Evolutionary conservation across 495 filamentous ascomycete species (phyloP).

Genomic region (Penicillium paxilli): DNA sequence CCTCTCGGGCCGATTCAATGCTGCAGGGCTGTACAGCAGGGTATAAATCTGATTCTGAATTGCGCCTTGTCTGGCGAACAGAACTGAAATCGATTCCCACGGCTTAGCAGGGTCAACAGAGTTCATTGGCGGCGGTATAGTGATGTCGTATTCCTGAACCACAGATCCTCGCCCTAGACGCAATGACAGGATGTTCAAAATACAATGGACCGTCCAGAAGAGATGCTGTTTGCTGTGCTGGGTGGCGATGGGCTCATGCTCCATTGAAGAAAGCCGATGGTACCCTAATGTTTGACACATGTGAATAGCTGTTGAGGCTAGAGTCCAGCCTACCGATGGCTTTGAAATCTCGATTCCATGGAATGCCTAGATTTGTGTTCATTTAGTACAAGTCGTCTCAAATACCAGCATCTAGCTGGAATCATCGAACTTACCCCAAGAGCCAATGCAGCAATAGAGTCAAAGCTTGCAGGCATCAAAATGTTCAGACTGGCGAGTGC

Average conservation of each 20-base stretch:
- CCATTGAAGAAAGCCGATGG: conserved; percentile 56
- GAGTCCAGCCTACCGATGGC: conserved; percentile 61
- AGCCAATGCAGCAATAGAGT: conserved; percentile 59
- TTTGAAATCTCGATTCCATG: conserved; percentile 65
- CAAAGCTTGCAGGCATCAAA: conserved; percentile 55
- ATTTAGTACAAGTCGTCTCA: neutral
- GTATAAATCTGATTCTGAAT: conserved; percentile 61
- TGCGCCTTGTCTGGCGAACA: conserved; percentile 54
- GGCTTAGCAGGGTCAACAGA: conserved; percentile 19
- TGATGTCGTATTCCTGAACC: conserved; percentile 67
- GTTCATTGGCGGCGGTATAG: conserved; percentile 40
- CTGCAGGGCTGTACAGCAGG: conserved; percentile 60
- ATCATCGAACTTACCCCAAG: conserved; percentile 48
- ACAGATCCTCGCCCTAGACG: conserved; percentile 61
- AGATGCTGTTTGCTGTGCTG: conserved; percentile 38
- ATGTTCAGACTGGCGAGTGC: conserved; percentile 58
- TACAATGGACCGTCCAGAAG: conserved; percentile 66
- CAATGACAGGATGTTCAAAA: conserved; percentile 62
- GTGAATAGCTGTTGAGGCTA: conserved; percentile 56
- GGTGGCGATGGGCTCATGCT: conserved; percentile 37
- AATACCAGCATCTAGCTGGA: neutral
- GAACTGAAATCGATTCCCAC: conserved; percentile 28
- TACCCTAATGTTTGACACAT: conserved; percentile 66
- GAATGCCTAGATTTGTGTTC: conserved; percentile 30
- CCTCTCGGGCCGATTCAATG: conserved; percentile 47